Evolutionary conservation across 2,329 filamentous ascomycete species (phyloP), one percentile per base, ranked within the genome.

Genomic region (Alternaria sp.): DNA sequence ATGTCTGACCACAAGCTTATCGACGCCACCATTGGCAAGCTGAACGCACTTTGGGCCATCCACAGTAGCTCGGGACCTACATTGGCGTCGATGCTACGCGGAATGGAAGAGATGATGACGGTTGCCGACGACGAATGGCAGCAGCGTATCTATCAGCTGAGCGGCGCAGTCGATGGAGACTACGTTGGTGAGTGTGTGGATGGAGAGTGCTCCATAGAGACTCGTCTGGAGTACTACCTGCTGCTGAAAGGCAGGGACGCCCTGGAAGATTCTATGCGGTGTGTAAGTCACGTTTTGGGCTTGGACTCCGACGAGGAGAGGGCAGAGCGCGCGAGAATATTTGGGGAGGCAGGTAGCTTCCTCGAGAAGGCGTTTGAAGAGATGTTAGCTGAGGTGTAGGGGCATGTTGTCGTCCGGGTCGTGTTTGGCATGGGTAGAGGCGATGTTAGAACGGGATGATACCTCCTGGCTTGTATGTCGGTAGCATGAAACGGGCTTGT

Each of bases 191-290:
- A 25, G 28, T 51, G 30, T 18, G 72, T 74, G n/a, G 65, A 71
- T 51, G 57, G 50, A 41, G 37, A 6, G 6, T 68, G 65, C 59
- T 50, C 49, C 4, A 47, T 73, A 5, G 72, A 71, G 45, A 59
- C 60, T 11, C 58, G 61, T 49, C 14, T 74, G 12, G 74, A 76
- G 61, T 20, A 55, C 11, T 71, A 56, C 55, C 49, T 74, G 59
- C 46, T 76, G 6, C 65, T 60, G 26, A 46, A 47, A 10, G 71
- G 69, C 9, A 53, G 21, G 5, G 57, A 3, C 49, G 64, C 67
- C 53, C 15, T 70, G 55, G 58, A 59, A 12, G 51, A 20, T 28
- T 76, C 71, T 71, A 50, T 65, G 6, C 56, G n/a, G 30, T 47
- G 4, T 45, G 61, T 70, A 28, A 63, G 64, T 28, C 50, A 50